Percentiles rank a stretch among this genome's conserved stretches.
Conservation (phyloP, 179 eudicot genomes). For the Spinacia oleracea region DNA sequence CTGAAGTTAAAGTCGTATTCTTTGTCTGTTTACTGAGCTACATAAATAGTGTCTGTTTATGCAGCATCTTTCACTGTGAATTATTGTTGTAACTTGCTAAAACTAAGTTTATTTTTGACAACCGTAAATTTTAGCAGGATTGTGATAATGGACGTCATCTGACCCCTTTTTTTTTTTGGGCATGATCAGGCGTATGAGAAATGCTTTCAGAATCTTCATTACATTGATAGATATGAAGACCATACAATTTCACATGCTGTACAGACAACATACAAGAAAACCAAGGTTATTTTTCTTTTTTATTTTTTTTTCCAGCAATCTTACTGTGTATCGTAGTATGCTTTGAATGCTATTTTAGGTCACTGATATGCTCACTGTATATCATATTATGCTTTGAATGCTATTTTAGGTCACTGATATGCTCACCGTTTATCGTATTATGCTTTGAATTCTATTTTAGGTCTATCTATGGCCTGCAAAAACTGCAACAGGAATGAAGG, state of each 20-base stretch:
- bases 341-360: slow-evolving; percentile 6
- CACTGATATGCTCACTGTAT: not conserved
- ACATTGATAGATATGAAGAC: slow-evolving; percentile 81
- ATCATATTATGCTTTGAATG: slow-evolving; percentile 13
- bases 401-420: not conserved
- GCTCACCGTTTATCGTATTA: not conserved
- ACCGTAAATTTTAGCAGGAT: not conserved
- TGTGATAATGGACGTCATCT: slow-evolving; percentile 9
- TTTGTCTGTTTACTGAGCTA: not conserved
- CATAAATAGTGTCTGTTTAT: not conserved
- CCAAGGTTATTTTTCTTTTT: slow-evolving; percentile 57
- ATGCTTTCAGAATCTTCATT: slow-evolving; percentile 91
- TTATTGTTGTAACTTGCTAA: not conserved
- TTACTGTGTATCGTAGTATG: slow-evolving; percentile 4
- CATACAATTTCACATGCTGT: slow-evolving; percentile 98
- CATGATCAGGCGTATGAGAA: slow-evolving; percentile 70
- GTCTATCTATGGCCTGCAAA: slow-evolving; percentile 92
- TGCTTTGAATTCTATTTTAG: slow-evolving; percentile 36
- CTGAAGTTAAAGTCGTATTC: not conserved
- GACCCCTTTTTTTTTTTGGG: not conserved
- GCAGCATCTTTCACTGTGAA: not conserved
- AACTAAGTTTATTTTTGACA: not conserved
- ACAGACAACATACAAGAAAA: slow-evolving; percentile 83
- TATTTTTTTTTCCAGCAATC: not conserved
- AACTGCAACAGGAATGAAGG: slow-evolving; percentile 76